Evolutionary conservation across 2,329 filamentous ascomycete species (phyloP), one percentile per base, ranked within the genome.

Genomic region (Berkeleyomyces basicola): DNA sequence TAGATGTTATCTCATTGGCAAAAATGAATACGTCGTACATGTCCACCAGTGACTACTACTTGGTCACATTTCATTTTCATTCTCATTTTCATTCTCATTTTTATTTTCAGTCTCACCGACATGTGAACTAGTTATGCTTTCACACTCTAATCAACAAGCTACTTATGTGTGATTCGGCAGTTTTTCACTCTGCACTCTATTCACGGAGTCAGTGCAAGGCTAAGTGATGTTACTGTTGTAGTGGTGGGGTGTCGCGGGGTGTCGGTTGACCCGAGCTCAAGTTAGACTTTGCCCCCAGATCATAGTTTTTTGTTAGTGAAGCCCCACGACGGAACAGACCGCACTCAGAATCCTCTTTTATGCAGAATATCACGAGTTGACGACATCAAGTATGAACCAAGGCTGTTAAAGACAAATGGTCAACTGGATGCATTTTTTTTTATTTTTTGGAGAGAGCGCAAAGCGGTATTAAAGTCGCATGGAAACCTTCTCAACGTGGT

Each of bases 11-110:
- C 58, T 59, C 42, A 59, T 46, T 39, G 37, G 31, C 14, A 59
- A 59, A 37, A n/a, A 46, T 59, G 33, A 61, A 61, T 46, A 62
- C 33, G 39, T 62, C 31, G 53, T n/a, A 62, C 40, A 57, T 57
- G 43, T 47, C 51, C 59, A 53, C 40, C 57, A 53, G 37, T 44
- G 46, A 23, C 46, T 42, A 43, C 46, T 42, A 44, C 33, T 60
- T 5, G 14, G 10, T 47, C 11, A 59, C 42, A 39, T 47, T 46
- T 9, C 2, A 16, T 9, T 40, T n/a, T 40, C 55, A 43, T 40
- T 16, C 23, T 9, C 31, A 4, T 7, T 11, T 59, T 9, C n/a
- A 46, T 9, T 33, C 40, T 33, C 43, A 39, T 46, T 36, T 33
- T 36, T 7, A 51, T 31, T 23, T 51, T 23, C 14, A 51, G 23